Conservation (phyloP, 1,284 basidiomycete species). For the Pholiota adiposa region DNA sequence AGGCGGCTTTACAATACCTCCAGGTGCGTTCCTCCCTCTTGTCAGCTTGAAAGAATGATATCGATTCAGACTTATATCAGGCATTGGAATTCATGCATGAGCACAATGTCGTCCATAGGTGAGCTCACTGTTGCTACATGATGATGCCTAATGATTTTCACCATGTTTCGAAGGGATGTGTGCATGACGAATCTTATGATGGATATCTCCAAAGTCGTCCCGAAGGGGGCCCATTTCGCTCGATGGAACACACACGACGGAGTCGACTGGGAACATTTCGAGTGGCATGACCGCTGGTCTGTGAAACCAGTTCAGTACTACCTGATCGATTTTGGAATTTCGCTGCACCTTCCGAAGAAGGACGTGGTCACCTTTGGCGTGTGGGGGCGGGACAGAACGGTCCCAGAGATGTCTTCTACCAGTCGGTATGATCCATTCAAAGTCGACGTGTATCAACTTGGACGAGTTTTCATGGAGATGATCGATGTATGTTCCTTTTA, state of each 20-base stretch:
- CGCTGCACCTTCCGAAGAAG: conserved; percentile 14
- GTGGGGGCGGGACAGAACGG: conserved; percentile 17
- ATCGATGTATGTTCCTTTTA: conserved; percentile 1
- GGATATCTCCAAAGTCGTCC: conserved; percentile 24
- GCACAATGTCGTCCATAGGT: conserved; percentile 12
- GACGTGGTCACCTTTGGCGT: neutral
- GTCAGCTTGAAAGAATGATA: no score
- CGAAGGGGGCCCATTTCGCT: conserved; percentile 25
- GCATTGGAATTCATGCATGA: conserved; percentile 10
- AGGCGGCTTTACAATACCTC: conserved; percentile 6
- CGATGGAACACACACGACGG: conserved; percentile 13
- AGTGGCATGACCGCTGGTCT: conserved; percentile 25
- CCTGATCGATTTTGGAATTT: conserved; percentile 30
- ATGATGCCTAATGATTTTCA: neutral
- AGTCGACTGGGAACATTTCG: neutral
- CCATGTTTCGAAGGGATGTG: conserved; percentile 18
- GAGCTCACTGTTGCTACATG: neutral
- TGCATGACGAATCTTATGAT: conserved; percentile 27
- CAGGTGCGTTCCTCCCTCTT: neutral
- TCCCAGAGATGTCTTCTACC: conserved; percentile 24
- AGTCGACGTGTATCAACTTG: conserved; percentile 30
- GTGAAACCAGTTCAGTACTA: conserved; percentile 26
- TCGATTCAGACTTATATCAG: no score
- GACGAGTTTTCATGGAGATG: conserved; percentile 18
- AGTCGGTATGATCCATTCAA: conserved; percentile 29